Evolutionary conservation across 768 basidiomycete genomes (phyloP).

Genomic region (Gloeostereum incarnatum): DNA sequence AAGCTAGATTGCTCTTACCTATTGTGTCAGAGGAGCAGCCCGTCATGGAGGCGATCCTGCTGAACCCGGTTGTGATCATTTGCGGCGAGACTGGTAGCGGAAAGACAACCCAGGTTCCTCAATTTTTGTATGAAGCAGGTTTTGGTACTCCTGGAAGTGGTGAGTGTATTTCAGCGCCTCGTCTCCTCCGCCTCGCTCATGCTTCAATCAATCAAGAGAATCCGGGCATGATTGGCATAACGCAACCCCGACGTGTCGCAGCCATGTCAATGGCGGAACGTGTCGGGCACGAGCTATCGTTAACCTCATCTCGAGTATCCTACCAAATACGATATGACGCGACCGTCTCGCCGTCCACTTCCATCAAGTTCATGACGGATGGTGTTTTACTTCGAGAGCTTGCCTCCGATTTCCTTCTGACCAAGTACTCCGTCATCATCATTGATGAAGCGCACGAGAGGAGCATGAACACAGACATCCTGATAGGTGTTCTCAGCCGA

Average conservation of each 20-base stretch:
- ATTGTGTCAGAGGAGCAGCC: slow-evolving; percentile 90
- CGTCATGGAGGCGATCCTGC: slow-evolving; percentile 84
- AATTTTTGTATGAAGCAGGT: slow-evolving; percentile 96
- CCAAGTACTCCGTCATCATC: slow-evolving; percentile 87
- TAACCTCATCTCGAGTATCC: slow-evolving; percentile 75
- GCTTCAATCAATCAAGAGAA: slow-evolving; percentile 52
- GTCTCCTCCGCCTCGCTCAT: slow-evolving; percentile 3
- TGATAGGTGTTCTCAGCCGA: slow-evolving; percentile 94
- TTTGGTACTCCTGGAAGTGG: slow-evolving; percentile 81
- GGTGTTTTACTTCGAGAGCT: slow-evolving; percentile 93
- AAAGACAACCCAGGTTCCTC: slow-evolving; percentile 97
- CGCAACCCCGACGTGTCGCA: slow-evolving; percentile 95
- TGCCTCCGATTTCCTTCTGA: slow-evolving; percentile 87
- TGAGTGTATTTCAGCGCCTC: slow-evolving; percentile 21
- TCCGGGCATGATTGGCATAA: slow-evolving; percentile 96
- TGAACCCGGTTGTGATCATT: slow-evolving; percentile 82
- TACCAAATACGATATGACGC: slow-evolving; percentile 98
- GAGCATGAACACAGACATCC: slow-evolving; percentile 96
- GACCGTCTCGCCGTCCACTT: slow-evolving; percentile 81
- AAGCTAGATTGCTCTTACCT: slow-evolving; percentile 71
- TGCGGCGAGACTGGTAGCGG: slow-evolving; percentile 95
- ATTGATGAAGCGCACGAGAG: slow-evolving; percentile 98
- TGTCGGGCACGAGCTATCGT: slow-evolving; percentile 86
- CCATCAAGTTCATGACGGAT: slow-evolving; percentile 99
- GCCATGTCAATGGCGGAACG: slow-evolving; percentile 94